Evolutionary conservation across 2,329 filamentous ascomycete genomes (phyloP).

Genomic region (Aspergillus persii): DNA sequence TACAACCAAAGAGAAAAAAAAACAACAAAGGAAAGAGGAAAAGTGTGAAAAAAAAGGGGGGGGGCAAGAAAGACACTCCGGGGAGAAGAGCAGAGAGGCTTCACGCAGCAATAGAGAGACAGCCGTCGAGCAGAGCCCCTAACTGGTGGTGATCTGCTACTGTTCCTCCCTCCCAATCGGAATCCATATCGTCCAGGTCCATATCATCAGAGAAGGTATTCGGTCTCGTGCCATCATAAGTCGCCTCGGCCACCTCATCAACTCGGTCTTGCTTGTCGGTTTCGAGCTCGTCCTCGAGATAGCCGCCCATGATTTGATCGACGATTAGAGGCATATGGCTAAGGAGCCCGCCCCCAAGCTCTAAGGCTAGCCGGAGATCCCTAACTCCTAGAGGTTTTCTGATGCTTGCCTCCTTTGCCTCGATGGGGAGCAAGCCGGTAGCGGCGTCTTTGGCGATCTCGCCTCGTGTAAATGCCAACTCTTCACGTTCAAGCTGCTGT

Average conservation of each 20-base stretch:
- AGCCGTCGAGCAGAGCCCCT: constrained; percentile 40
- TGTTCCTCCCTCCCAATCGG: constrained; percentile 41
- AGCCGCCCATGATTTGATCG: constrained; percentile 67
- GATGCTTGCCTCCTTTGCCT: constrained; percentile 72
- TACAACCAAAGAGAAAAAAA: background rate
- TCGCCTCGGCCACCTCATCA: constrained; percentile 23
- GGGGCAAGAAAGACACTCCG: background rate
- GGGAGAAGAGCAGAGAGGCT: constrained; percentile 13
- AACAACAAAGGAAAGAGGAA: background rate
- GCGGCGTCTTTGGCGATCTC: constrained; percentile 69
- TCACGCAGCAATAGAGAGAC: constrained; percentile 42
- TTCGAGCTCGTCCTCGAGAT: constrained; percentile 74
- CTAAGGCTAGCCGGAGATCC: constrained; percentile 73
- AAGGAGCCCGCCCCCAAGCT: constrained; percentile 72
- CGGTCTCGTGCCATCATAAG: constrained; percentile 20
- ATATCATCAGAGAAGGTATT: constrained; percentile 33
- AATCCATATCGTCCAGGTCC: constrained; percentile 40
- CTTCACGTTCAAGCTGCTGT: constrained; percentile 71
- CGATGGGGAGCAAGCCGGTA: constrained; percentile 74
- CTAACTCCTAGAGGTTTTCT: constrained; percentile 71
- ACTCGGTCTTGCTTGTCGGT: constrained; percentile 36
- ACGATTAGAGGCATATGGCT: constrained; percentile 74
- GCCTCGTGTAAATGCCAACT: constrained; percentile 69
- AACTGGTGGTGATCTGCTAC: constrained; percentile 37
- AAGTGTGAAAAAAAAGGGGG: constrained; percentile 1